Conservation (phyloP, 192 early-diverging fungal genomes). For the Gamsiella multidivaricata region DNA sequence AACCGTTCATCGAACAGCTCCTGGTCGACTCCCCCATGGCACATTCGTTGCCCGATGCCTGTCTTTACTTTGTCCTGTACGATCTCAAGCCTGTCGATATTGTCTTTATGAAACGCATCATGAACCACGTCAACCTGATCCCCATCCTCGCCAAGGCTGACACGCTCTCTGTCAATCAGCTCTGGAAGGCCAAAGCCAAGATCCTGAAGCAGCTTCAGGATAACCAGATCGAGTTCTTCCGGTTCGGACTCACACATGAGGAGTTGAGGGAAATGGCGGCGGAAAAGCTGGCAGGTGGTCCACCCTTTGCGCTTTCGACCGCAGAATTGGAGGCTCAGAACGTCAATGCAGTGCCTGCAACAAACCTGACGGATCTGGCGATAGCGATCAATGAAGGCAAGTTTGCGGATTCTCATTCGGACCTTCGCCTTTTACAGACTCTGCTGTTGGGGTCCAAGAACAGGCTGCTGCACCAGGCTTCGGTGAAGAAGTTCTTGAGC, state of each 20-base stretch:
- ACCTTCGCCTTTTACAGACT: constrained; percentile 27
- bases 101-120: constrained; percentile 95
- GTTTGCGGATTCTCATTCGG: constrained; percentile 36
- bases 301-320: constrained; percentile 44
- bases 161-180: constrained; percentile 86
- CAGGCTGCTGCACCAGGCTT: constrained; percentile 37
- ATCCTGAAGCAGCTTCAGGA: constrained; percentile 58
- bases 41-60: constrained; percentile 44
- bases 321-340: constrained; percentile 29
- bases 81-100: constrained; percentile 87
- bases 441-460: constrained; percentile 43
- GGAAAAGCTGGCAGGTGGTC: constrained; percentile 38
- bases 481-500: constrained; percentile 45
- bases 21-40: constrained; percentile 49
- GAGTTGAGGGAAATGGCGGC: constrained; percentile 42
- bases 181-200: constrained; percentile 88
- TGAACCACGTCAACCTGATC: constrained; percentile 92
- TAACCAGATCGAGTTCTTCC: constrained; percentile 46
- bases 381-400: constrained; percentile 33
- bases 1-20: constrained; percentile 39
- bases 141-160: constrained; percentile 96
- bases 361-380: constrained; percentile 35
- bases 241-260: constrained; percentile 33
- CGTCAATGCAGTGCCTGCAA: not conserved
- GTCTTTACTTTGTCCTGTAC: constrained; percentile 45